Evolutionary conservation across 108 stramenopile genomes (phyloP).

Genomic region (Mayamaea pseudoterrestris): DNA sequence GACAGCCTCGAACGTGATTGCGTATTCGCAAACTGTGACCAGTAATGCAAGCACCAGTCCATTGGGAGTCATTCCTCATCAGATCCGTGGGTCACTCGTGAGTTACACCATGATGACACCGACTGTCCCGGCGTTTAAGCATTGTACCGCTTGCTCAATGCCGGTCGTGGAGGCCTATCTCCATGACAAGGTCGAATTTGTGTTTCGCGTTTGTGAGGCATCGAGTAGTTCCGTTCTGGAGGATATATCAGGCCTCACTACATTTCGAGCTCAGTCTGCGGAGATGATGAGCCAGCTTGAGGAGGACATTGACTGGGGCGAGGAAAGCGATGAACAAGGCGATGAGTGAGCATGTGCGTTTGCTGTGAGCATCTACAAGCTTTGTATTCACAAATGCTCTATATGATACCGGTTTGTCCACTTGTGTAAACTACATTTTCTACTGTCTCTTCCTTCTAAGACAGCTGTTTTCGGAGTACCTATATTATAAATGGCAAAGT

Average conservation of each 20-base stretch:
- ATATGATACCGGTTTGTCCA: no score
- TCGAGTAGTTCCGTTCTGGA: conserved; percentile 59
- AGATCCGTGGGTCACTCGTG: conserved; percentile 88
- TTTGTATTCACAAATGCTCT: no score
- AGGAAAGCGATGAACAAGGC: no score
- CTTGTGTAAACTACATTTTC: no score
- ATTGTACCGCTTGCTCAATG: conserved; percentile 87
- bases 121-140: conserved; percentile 75
- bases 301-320: no score
- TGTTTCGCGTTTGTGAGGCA: conserved; percentile 69
- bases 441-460: no score
- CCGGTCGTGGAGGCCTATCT: conserved; percentile 70
- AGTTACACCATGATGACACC: conserved; percentile 88
- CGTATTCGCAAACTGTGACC: conserved; percentile 31
- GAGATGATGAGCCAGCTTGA: no score
- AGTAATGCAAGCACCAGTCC: conserved; percentile 19
- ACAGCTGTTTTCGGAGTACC: no score
- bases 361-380: no score
- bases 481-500: no score
- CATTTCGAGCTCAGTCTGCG: conserved; percentile 34
- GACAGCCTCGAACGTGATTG: neutral
- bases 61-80: conserved; percentile 80
- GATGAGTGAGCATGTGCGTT: no score
- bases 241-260: conserved; percentile 52
- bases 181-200: conserved; percentile 59